Base-by-base conservation (phyloP, 257 asterid species). In the Salvia rosmarinus region DNA sequence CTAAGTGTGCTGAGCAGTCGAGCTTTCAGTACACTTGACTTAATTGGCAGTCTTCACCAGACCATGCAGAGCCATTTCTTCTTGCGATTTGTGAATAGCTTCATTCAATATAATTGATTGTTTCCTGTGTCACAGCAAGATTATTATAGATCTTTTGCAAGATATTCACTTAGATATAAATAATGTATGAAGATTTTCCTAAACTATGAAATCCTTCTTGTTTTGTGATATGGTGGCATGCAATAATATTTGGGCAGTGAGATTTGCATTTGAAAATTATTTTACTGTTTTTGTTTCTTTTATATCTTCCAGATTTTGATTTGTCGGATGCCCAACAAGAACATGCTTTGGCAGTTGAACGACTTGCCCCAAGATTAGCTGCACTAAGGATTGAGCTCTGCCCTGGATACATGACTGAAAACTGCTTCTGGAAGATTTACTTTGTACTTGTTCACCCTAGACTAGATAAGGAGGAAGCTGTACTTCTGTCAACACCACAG, bases 241-340 rank as follows among this genome's bases (percentile, higher is more conserved):
- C 21, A n/a, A 8, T 63, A 56, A 17, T 55, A 57, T 32, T 54
- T 75, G 75, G 50, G 51, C 10, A 10, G 21, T 44, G 11, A 35
- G 12, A 49, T 28, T 52, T 68, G 17, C 42, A 42, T 14, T 9
- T 3, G 73, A 25, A 23, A 49, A 28, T 20, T 5, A 49, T 56
- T 72, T 69, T 56, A 58, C 43, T 78, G 56, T 40, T 56, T 70
- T 9, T 56, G 68, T 16, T 57, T 39, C 12, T 37, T n/a, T 75
- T 57, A 57, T 55, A 44, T 51, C 47, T 60, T 19, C 70, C 80
- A 86, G 98, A 85, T 71, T 89, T 90, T 74, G 85, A 85, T 64
- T 54, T 93, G 86, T 83, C 97, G n/a, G 87, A 89, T 80, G 84
- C 85, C 74, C 98, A 93, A 76, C 97, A 93, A 85, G 98, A 93